These are phyloP conservation scores for Phytopythium litorale DNA, from an alignment of 352 stramenopile genomes.

Conservation along the genomic window DNA sequence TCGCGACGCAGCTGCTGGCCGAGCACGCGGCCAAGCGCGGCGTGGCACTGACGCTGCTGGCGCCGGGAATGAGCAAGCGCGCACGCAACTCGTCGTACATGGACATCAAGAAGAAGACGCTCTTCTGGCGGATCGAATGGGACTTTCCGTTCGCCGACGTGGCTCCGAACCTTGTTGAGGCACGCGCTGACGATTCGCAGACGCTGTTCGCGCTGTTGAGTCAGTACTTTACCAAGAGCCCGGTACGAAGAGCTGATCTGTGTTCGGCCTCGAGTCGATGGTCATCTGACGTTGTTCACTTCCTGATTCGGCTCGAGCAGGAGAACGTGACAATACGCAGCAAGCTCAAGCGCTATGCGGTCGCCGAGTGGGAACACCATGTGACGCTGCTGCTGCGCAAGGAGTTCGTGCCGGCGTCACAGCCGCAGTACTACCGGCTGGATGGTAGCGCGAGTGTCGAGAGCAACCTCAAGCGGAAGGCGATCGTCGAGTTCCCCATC, in stretches of 20 bases:
- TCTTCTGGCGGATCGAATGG: constrained; percentile 84
- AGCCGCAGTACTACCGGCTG: constrained; percentile 71
- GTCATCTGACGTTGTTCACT: not conserved
- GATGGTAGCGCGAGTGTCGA: constrained; percentile 57
- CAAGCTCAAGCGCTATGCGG: constrained; percentile 70
- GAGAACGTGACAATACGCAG: constrained; percentile 63
- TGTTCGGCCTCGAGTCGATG: not conserved
- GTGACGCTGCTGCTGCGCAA: constrained; percentile 67
- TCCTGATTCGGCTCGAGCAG: constrained; percentile 16
- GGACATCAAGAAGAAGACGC: constrained; percentile 48
- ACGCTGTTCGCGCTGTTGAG: constrained; percentile 58
- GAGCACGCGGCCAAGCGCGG: constrained; percentile 66
- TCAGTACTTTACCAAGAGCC: constrained; percentile 51
- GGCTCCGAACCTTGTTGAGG: constrained; percentile 41
- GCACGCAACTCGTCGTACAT: constrained; percentile 72
- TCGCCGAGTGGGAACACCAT: constrained; percentile 45
- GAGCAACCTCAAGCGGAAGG: constrained; percentile 75
- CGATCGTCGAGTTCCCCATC: constrained; percentile 76
- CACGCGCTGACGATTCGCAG: constrained; percentile 40
- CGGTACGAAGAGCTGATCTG: constrained; percentile 21
- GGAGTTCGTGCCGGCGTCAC: constrained; percentile 66
- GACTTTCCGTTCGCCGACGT: constrained; percentile 52
- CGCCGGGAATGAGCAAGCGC: constrained; percentile 80
- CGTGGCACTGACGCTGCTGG: constrained; percentile 62
- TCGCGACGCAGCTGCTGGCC: constrained; percentile 62